Evolutionary conservation across 257 asterid species (phyloP).

Genomic region (Solanum chmielewskii): DNA sequence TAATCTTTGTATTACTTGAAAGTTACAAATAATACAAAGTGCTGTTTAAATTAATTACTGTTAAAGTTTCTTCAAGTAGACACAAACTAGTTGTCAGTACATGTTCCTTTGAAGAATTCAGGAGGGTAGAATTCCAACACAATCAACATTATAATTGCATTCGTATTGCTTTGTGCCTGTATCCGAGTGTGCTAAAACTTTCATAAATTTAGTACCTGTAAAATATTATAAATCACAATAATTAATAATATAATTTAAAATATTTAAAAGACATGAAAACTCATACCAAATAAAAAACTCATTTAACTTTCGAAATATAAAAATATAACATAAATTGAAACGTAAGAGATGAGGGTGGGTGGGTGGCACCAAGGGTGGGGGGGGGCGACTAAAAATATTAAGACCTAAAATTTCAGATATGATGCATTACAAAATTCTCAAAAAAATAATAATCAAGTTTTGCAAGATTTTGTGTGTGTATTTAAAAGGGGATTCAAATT

Average conservation of each 20-base stretch:
- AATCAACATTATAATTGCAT: too few species aligned
- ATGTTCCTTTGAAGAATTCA: too few species aligned
- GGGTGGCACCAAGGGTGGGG: too few species aligned
- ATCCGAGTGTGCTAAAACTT: background rate
- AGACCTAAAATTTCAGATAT: background rate
- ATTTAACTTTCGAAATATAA: background rate
- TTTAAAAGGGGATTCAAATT: background rate
- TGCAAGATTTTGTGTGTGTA: background rate
- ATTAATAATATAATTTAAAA: background rate
- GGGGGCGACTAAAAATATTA: too few species aligned
- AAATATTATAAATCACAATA: background rate
- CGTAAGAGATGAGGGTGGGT: background rate
- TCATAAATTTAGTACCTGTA: background rate
- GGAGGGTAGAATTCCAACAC: too few species aligned
- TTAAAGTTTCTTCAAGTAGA: too few species aligned
- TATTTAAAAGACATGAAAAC: background rate
- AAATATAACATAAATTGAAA: background rate
- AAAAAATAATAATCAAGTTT: background rate
- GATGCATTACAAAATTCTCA: background rate
- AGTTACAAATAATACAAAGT: too few species aligned
- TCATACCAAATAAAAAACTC: background rate
- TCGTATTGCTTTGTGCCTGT: too few species aligned
- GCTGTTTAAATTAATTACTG: too few species aligned
- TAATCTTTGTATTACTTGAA: too few species aligned
- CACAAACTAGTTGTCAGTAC: too few species aligned